Evolutionary conservation across 352 stramenopile species (phyloP), one percentile per base, ranked within the genome.

Genomic region (Pythium vanterpoolii): DNA sequence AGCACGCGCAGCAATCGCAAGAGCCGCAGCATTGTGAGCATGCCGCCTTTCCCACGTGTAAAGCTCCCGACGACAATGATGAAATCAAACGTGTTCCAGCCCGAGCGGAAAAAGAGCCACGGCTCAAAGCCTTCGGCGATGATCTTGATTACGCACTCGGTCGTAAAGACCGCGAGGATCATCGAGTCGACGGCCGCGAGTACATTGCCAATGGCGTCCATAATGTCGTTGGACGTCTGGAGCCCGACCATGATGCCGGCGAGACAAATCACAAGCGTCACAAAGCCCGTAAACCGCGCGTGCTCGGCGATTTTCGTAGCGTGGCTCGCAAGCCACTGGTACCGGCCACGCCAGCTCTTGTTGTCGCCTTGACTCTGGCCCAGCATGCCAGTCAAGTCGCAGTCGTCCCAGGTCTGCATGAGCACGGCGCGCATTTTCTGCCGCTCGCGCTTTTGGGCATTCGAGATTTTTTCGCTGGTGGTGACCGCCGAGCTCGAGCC

Each of bases 1-100:
- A 96, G 72, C 11, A 96, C 83, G 55, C 86, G 83, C 34, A 96
- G 56, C 34, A 97, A 46, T 26, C 89, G 77, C 31, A 96, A 60
- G 1, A 97, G 57, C 5, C 87, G 78, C 42, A 97, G 48, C 73
- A 96, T 87, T 10, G 78, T 92, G 16, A 96, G 68, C 79, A 90
- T 93, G 5, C 81, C 77, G 31, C 81, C 86, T 14, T 77, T 79
- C 9, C 83, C 77, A 18, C 65, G 67, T 3, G 73, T 79, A 46
- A 94, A 87, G 49, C 73, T 87, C 19, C 87, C 77, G 23, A 95
- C 64, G 4, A 93, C 79, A 49, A 96, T 91, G 58, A 96, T 76
- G 16, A 93, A 87, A 66, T 95, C 86, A 26, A 95, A 95, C 21
- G 74, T 81, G 60, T 94, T 95, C 86, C 86, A 94, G 0, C 54